Base-by-base conservation (phyloP, 2,329 filamentous ascomycete species). In the Camptophora hylomeconis region DNA sequence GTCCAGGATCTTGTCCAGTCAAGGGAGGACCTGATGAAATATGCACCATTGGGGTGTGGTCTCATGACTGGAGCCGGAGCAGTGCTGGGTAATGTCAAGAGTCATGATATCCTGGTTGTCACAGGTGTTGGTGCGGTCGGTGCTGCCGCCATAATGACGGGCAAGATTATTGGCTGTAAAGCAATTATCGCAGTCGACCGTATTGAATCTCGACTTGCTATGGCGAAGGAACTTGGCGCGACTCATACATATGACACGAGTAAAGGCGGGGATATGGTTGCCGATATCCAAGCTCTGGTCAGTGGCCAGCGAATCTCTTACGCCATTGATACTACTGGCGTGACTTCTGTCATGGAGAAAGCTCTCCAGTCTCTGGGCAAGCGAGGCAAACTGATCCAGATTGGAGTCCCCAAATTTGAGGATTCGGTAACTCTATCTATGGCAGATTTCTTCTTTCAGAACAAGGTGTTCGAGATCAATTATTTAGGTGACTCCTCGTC, bases 301-400 rank as follows among this genome's bases (percentile, higher is more conserved):
- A 48, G 51, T 3, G 51, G 48, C 1, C 35, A 54, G 1, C 64
- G 65, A 0, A 51, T 60, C 0, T 59, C 55, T 2, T 48, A 66
- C 18, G 53, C 53, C 4, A 52, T 70, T 28, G 66, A 70, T 30
- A 67, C 64, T 0, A 68, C 61, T 1, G 67, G 61, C 0, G 54
- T 55, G 1, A 47, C 55, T 20, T 33, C 54, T 20, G 35, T 67
- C 32, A 46, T 67, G 10, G 47, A 57, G 6, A 57, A 57, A 3
- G 56, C 53, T 2, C 36, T 66, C 2, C 49, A 58, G 2, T 54
- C 54, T 18, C 54, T 62, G 4, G 47, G 58, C 8, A 55, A 56
- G 17, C 54, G 54, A 32, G 66, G 63, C 2, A 60, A 60, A 35
- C 52, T 67, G 15, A 53, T 68, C 5, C 60, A 67, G 38, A 59